Evolutionary conservation across 441 rosid species (phyloP), one percentile per base, ranked within the genome.

Genomic region (Brassica balearica): DNA sequence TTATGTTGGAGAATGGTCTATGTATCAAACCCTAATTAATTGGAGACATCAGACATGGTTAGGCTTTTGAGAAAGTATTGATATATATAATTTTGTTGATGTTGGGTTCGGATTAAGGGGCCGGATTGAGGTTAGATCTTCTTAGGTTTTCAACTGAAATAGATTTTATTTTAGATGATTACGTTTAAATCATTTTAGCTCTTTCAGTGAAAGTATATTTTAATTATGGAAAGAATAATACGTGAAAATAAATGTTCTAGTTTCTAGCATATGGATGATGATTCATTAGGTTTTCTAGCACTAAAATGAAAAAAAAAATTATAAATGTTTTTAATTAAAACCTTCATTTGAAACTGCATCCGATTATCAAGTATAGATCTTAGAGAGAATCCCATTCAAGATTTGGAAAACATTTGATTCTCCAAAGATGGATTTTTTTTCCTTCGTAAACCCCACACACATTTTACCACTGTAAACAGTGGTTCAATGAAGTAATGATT

Each of bases 401-500:
- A 9, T 65, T 58, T 20, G 27, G 19, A 66, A 60, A 62, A 23
- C 25, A 71, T 71, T 8, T 65, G 55, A 58, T 10, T 66, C 20
- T 22, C 15, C 19, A 69, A 62, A 20, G 58, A 61, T 73, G 22
- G 19, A 63, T 63, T 23, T 23, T 41, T 20, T 41, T 60, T 46
- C 29, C 60, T 51, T 63, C 63, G 12, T 20, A 11, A 38, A 53
- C 55, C 22, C 65, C 59, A 14, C 46, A 15, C 17, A 25, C 8
- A 58, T 55, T 46, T 32, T 14, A 69, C 63, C 72, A 69, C 56
- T 53, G 69, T 71, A 53, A 53, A 55, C 58, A 51, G 3, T 73
- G 60, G 72, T 71, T 71, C 58, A 11, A 19, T 12, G 68, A 68
- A 71, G 82, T 68, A 76, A 83, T 80, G 80, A 85, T 73, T 69